Evolutionary conservation across 2,329 filamentous ascomycete genomes (phyloP), one percentile per base, ranked within the genome.

Genomic region (Tolypocladium amazonense): DNA sequence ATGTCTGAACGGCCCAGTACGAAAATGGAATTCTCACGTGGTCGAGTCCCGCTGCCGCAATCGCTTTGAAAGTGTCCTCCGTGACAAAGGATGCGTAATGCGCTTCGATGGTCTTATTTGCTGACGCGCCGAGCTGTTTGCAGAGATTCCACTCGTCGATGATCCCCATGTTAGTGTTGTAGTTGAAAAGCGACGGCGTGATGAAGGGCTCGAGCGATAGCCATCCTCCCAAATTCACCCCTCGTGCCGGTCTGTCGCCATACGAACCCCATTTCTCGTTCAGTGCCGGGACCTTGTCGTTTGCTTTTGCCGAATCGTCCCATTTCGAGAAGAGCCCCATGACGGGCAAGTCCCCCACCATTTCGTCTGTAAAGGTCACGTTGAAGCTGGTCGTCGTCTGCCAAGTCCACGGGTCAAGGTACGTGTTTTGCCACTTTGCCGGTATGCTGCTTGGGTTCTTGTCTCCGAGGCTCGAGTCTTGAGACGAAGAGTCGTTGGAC

Each of bases 21-120:
- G 88, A 90, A 72, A 88, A 97, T 0, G 90, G 92, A 58, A 99
- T 97, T 59, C 94, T 88, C n/a, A 99, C 89, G 71, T 99, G 94
- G 70, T 99, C 94, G 54, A 99, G 84, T 0, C 94, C 94, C 1
- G 94, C 94, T 45, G 85, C 87, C 56, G 86, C 85, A 61, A 99
- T 97, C 47, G 93, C 88, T 59, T 81, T 80, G 72, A 97, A 96
- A 2, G 90, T 92, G 60, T 88, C 78, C 70, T 95, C 90, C 0
- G 84, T 92, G 52, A 97, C 86, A 69, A 96, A 99, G 0, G 84
- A 85, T 1, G 92, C 87, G 74, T 99, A 99, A 73, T 99, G 94
- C 61, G 89, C 81, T 72, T 99, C 94, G n/a, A 97, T 75, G 0
- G 82, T 88, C 38, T 84, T 82, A 3, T 87, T 83, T 5, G 84